Base-by-base conservation (phyloP, 1,284 basidiomycete species). In the Papiliotrema terrestris region DNA sequence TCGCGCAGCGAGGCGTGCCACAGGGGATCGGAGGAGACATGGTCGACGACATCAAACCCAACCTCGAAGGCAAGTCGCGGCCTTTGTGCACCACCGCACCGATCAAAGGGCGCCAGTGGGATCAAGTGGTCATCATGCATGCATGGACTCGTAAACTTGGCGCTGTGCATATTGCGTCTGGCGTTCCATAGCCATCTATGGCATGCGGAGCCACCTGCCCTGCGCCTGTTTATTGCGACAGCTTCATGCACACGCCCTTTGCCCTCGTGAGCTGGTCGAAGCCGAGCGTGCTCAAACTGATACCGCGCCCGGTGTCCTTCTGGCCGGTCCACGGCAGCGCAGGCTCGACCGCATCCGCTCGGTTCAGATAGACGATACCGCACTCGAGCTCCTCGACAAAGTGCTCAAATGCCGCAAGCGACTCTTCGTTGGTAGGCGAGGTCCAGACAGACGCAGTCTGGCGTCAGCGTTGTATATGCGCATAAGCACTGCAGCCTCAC, bases 261-360 rank as follows among this genome's bases (percentile, higher is more conserved):
- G 67, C 61, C 48, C 69, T 59, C n/a, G 68, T 73, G 32, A 78
- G 61, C 49, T 73, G 71, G 54, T 74, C 75, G 55, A 72, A 78
- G 1, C 74, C 73, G 59, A 91, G 91, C 68, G 86, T 86, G 71
- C 89, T 91, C 65, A 97, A 78, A 67, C 89, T 92, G 59, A 97
- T 80, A 2, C 95, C 95, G 32, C 91, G 80, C 19, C 95, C 94
- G 54, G 88, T 91, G 70, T 96, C 81, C 80, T 97, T 98, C 54
- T 91, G 87, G 1, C 94, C 94, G 1, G 87, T 89, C 94, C 95
- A 98, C 1, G 90, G 84, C 2, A 97, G 79, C 1, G 91, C 91
- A 1, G 94, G 93, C 70, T 97, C 93, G 39, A 95, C 81, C 68
- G 81, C 87, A 73, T 96, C 93, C 60, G 89, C 91, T 80, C 89